These are phyloP conservation scores for Epithemia pelagica DNA, from an alignment of 108 stramenopile genomes.

Conservation along the genomic window DNA sequence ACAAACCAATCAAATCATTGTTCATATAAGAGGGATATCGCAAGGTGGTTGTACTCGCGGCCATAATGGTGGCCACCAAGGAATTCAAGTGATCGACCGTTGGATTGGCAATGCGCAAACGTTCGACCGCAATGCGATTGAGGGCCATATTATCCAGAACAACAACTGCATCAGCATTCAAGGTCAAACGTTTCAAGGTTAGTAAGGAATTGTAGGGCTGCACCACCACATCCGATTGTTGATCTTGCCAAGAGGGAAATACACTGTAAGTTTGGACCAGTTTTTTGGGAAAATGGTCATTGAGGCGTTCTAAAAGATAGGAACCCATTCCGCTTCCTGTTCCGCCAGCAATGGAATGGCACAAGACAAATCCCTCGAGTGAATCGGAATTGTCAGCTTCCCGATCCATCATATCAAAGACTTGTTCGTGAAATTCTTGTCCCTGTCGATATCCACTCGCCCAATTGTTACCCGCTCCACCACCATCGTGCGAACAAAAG, in stretches of 20 bases:
- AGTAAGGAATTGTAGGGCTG: conserved; percentile 98
- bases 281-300: conserved; percentile 99
- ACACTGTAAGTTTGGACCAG: conserved; percentile 97
- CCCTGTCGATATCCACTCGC: conserved; percentile 90
- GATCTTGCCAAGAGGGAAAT: conserved; percentile 94
- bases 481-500: conserved; percentile 93
- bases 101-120: conserved; percentile 87
- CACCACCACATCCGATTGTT: conserved; percentile 92
- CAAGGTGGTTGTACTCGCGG: conserved; percentile 95
- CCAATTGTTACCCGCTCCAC: conserved; percentile 99
- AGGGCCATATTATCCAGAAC: conserved; percentile 94
- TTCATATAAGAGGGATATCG: conserved; percentile 99
- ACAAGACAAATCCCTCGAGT: conserved; percentile 96
- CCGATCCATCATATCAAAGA: conserved; percentile 99
- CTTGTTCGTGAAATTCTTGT: conserved; percentile 87
- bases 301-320: conserved; percentile 91
- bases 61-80: conserved; percentile 98
- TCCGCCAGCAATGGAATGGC: conserved; percentile 97
- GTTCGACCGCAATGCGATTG: conserved; percentile 94
- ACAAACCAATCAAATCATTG: conserved; percentile 96
- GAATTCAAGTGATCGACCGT: conserved; percentile 96
- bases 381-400: conserved; percentile 96
- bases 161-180: conserved; percentile 98
- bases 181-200: conserved; percentile 90
- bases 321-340: conserved; percentile 98